Evolutionary conservation across 106 monocot genomes (phyloP).

Genomic region (Cymbidium sinense): DNA sequence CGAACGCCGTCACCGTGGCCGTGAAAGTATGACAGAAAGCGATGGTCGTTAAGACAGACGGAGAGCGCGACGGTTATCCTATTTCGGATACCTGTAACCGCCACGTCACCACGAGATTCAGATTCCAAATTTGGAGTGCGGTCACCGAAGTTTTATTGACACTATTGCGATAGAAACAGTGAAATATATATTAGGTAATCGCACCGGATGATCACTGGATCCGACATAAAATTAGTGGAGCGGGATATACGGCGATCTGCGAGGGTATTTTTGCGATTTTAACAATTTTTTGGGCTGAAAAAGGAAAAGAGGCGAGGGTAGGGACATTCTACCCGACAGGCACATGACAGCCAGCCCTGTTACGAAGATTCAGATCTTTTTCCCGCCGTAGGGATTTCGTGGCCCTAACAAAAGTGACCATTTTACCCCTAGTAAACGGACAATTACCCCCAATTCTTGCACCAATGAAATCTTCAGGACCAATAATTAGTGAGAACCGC

Average conservation of each 20-base stretch:
- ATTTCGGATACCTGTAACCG: neutral
- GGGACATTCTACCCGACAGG: conserved; percentile 11
- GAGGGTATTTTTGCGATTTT: neutral
- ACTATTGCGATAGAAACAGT: neutral
- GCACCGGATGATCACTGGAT: neutral
- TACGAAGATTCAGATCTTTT: conserved; percentile 12
- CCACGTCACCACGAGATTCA: conserved; percentile 6
- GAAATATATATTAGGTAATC: neutral
- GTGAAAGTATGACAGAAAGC: neutral
- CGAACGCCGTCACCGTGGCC: neutral
- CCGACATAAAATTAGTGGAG: neutral
- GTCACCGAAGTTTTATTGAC: neutral
- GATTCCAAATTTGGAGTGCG: conserved; percentile 2
- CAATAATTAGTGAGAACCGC: neutral
- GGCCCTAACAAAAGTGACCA: neutral
- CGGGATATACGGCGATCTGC: neutral
- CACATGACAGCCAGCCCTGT: conserved; percentile 7
- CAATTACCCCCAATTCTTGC: neutral
- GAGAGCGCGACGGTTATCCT: neutral
- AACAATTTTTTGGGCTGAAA: neutral
- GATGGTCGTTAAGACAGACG: neutral
- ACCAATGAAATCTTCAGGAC: neutral
- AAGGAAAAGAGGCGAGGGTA: neutral
- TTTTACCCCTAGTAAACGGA: neutral
- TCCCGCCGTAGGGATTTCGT: conserved; percentile 8